Conservation (phyloP, 345 rosid species). For the Brassica napus region Da-Ae NC_063451.1:36471501-36472000, state of each 20-base stretch:
- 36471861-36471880: constrained; percentile 46
- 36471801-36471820: constrained; percentile 35
- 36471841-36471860: constrained; percentile 52
- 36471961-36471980: not conserved
- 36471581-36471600: constrained; percentile 18
- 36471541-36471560: constrained; percentile 30
- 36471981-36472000: constrained; percentile 18
- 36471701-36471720: constrained; percentile 1
- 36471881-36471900: constrained; percentile 15
- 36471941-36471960: not conserved
- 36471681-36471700: not conserved
- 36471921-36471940: constrained; percentile 33
- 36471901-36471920: not conserved
- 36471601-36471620: not conserved
- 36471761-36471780: constrained; percentile 37
- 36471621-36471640: not conserved
- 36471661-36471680: not conserved
- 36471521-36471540: constrained; percentile 41
- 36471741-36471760: not conserved
- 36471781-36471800: constrained; percentile 31
- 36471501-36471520: constrained; percentile 22
- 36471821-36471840: constrained; percentile 42
- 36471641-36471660: not conserved
- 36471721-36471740: constrained; percentile 7
- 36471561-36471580: constrained; percentile 34